Conservation (phyloP, 495 filamentous ascomycete species). For the Penicillium goetzii region DNA sequence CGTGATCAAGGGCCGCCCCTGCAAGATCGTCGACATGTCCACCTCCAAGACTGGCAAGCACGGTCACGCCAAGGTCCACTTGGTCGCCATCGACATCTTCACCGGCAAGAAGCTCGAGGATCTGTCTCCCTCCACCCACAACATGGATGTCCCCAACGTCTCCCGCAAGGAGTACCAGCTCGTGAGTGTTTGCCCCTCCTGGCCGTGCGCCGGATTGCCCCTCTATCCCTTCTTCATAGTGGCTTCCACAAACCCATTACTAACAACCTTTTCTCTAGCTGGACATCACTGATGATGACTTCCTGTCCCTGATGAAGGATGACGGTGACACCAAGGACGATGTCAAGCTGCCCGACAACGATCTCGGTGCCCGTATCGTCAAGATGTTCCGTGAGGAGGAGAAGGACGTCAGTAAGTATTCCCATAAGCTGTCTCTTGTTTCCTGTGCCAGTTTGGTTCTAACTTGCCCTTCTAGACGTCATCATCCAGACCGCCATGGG, state of each 20-base stretch:
- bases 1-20: constrained; percentile 96
- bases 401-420: constrained; percentile 80
- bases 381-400: constrained; percentile 74
- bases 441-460: constrained; percentile 1
- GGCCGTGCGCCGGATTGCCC: constrained; percentile 4
- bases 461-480: constrained; percentile 61
- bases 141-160: constrained; percentile 99
- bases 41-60: constrained; percentile 99
- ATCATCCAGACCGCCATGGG: constrained; percentile 94
- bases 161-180: constrained; percentile 88
- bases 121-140: constrained; percentile 99
- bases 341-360: constrained; percentile 89
- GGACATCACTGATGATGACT: constrained; percentile 86
- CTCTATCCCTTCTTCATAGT: neutral
- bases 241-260: neutral
- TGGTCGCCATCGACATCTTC: constrained; percentile 98
- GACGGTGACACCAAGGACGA: constrained; percentile 87
- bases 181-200: constrained; percentile 58
- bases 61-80: constrained; percentile 99
- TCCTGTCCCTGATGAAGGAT: constrained; percentile 84
- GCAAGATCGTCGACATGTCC: constrained; percentile 99
- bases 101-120: constrained; percentile 99
- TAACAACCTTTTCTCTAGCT: constrained; percentile 54
- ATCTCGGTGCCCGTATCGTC: constrained; percentile 78
- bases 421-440: neutral